phyloP scores from a whole-genome alignment of 768 basidiomycete genomes.

The Myochromella boudieri region DNA sequence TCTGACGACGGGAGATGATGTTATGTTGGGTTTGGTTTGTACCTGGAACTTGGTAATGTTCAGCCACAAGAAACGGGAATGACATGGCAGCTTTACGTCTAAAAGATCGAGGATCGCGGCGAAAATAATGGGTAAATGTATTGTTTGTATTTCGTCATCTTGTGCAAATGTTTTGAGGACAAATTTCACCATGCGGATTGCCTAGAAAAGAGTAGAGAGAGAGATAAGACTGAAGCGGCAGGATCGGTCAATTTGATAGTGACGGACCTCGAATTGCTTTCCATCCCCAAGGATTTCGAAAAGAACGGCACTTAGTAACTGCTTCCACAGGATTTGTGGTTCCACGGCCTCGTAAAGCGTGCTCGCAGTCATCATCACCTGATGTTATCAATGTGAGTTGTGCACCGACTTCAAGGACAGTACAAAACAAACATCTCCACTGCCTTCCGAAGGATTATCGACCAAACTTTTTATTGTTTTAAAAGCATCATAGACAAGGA shows the following conservation, averaged over 20 bases:
- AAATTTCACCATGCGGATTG: conserved; percentile 67
- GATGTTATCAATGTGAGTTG: background rate
- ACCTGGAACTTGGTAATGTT: conserved; percentile 32
- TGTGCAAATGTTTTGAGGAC: conserved; percentile 75
- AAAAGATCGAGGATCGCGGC: conserved; percentile 64
- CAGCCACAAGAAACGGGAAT: background rate
- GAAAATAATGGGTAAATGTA: conserved; percentile 83
- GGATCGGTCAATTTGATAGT: background rate
- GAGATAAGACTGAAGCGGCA: conserved; percentile 7
- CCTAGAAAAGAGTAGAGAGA: conserved; percentile 36
- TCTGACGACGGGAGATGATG: conserved; percentile 33
- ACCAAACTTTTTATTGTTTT: conserved; percentile 63
- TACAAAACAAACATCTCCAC: conserved; percentile 56
- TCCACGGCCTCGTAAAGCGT: conserved; percentile 93
- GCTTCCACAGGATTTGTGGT: conserved; percentile 84
- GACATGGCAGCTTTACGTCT: conserved; percentile 44
- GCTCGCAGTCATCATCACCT: conserved; percentile 81
- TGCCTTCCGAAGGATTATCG: conserved; percentile 48
- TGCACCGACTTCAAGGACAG: background rate
- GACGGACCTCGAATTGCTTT: conserved; percentile 46
- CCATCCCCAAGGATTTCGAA: conserved; percentile 49
- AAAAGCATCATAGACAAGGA: conserved; percentile 77
- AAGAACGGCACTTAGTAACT: conserved; percentile 60
- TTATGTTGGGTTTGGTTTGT: conserved; percentile 31
- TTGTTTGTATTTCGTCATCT: conserved; percentile 82